Conservation (phyloP, 495 filamentous ascomycete genomes). For the Neurospora sp. region DNA sequence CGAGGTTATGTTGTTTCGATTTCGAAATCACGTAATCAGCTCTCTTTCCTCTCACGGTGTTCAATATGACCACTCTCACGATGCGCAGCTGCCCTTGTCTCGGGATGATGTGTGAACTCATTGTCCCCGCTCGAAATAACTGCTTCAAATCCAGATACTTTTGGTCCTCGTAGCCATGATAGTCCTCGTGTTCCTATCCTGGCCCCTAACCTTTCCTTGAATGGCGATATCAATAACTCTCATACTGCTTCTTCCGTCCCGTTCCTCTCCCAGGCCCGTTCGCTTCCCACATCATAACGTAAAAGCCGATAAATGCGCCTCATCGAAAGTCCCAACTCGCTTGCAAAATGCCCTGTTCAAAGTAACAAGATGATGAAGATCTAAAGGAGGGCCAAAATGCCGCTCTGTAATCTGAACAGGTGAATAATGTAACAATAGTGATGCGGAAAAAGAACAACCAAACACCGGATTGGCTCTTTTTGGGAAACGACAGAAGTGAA, state of each 20-base stretch:
- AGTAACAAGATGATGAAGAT: background rate
- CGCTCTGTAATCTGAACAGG: background rate
- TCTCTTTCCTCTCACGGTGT: background rate
- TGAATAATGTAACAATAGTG: background rate
- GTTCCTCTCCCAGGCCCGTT: background rate
- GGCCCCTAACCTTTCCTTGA: no score
- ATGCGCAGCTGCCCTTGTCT: background rate
- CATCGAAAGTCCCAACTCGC: background rate
- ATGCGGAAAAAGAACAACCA: background rate
- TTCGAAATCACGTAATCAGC: background rate
- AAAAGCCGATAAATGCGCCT: background rate
- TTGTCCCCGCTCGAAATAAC: background rate
- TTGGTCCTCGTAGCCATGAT: background rate
- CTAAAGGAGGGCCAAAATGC: background rate
- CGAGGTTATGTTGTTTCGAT: background rate
- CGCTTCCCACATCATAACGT: background rate
- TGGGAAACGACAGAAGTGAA: background rate
- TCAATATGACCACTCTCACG: background rate
- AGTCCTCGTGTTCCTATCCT: background rate
- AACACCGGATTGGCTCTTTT: background rate
- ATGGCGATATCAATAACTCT: no score
- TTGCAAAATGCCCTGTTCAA: background rate
- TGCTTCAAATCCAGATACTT: background rate
- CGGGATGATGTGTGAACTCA: background rate
- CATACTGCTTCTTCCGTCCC: background rate